Percentiles rank a stretch among this genome's conserved stretches.
phyloP scores from a whole-genome alignment of 805 yeast genomes.

The Alloascoidea africana region DNA sequence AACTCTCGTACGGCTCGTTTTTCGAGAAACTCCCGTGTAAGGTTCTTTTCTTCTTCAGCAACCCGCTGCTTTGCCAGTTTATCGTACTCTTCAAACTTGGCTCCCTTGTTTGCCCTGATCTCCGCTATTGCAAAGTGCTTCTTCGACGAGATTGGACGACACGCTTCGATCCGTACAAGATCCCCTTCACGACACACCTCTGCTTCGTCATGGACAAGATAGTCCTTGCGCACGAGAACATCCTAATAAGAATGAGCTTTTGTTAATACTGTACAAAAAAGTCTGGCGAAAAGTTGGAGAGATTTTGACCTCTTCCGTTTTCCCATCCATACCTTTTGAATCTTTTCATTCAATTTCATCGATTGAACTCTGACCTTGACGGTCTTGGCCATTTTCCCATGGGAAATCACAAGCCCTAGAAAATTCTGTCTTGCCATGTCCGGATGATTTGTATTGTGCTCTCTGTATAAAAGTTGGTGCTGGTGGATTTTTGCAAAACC shows the following conservation, averaged over 20 bases:
- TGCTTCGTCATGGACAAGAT: conserved; percentile 87
- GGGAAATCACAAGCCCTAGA: conserved; percentile 85
- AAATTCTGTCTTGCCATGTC: conserved; percentile 85
- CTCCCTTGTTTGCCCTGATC: conserved; percentile 78
- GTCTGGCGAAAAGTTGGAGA: too few relatives aligned
- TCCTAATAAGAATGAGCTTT: conserved; percentile 22
- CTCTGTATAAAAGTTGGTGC: too few relatives aligned
- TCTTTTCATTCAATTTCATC: conserved; percentile 51
- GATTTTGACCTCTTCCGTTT: too few relatives aligned
- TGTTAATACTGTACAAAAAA: too few relatives aligned
- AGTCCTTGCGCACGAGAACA: conserved; percentile 64
- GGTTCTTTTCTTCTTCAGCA: conserved; percentile 44
- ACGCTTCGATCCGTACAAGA: conserved; percentile 80
- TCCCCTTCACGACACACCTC: conserved; percentile 90
- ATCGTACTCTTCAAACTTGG: conserved; percentile 74
- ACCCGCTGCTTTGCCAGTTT: conserved; percentile 57
- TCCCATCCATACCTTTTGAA: too few relatives aligned
- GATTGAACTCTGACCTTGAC: conserved; percentile 83
- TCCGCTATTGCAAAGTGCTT: conserved; percentile 89
- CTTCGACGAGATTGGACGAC: conserved; percentile 69
- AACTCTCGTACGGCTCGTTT: conserved; percentile 25
- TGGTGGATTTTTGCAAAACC: too few relatives aligned
- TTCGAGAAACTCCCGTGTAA: conserved; percentile 36
- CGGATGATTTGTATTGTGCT: too few relatives aligned
- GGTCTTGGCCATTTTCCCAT: conserved; percentile 92